phyloP scores from a whole-genome alignment of 768 basidiomycete species.

The Calocybe cyanea region DNA sequence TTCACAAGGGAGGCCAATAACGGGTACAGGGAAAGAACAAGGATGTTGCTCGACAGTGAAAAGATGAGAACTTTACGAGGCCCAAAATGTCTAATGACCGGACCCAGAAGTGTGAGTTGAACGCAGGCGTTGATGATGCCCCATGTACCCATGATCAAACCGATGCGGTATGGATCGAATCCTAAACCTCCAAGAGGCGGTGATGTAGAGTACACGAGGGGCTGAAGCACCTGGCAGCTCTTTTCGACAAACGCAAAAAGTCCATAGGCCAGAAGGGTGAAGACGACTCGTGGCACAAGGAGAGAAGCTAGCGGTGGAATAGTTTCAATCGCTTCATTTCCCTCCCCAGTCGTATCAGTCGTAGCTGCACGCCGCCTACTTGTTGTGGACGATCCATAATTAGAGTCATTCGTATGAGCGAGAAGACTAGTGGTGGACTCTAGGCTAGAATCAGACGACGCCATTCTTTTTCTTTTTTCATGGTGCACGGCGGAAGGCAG shows the following conservation, averaged over 20 bases:
- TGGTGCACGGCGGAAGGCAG: slow-evolving; percentile 23
- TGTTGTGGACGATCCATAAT: slow-evolving; percentile 11
- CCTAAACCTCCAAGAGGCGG: slow-evolving; percentile 62
- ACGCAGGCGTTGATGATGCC: slow-evolving; percentile 52
- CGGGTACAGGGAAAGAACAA: slow-evolving; percentile 30
- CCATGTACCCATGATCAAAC: slow-evolving; percentile 48
- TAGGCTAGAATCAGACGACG: slow-evolving; percentile 6
- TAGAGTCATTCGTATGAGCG: not conserved
- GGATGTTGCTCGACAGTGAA: slow-evolving; percentile 24
- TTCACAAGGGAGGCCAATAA: slow-evolving; percentile 29
- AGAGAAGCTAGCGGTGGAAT: slow-evolving; percentile 20
- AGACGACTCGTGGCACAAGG: slow-evolving; percentile 26
- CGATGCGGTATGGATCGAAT: slow-evolving; percentile 58
- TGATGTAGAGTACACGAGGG: slow-evolving; percentile 55
- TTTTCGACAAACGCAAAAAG: slow-evolving; percentile 37
- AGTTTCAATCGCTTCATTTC: slow-evolving; percentile 3
- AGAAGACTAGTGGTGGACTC: slow-evolving; percentile 16
- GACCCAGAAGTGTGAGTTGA: slow-evolving; percentile 51
- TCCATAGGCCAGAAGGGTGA: slow-evolving; percentile 28
- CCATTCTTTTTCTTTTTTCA: slow-evolving; percentile 8
- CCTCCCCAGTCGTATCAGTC: not conserved
- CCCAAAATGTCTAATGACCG: slow-evolving; percentile 50
- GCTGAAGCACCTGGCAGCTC: slow-evolving; percentile 32
- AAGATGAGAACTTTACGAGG: slow-evolving; percentile 44
- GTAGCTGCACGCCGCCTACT: not conserved